Percentiles rank a stretch among this genome's conserved stretches.
Conservation (phyloP, 2,329 filamentous ascomycete genomes). For the Exophiala alcalophila region DNA sequence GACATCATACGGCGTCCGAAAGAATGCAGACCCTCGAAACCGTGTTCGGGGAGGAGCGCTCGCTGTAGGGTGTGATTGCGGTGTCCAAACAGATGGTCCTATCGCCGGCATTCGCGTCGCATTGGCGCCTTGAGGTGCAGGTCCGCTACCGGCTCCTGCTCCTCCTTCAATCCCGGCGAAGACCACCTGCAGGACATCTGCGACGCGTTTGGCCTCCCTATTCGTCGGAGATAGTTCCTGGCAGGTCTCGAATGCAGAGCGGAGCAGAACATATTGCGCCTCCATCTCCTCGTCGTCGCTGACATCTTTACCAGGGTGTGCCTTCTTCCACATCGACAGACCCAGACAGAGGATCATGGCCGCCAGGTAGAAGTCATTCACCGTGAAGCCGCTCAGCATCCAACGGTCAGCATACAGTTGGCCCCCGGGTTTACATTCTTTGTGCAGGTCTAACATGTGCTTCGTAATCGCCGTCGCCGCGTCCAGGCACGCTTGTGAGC, state of each 20-base stretch:
- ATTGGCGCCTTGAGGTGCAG: no score
- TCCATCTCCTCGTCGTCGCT: conserved; percentile 27
- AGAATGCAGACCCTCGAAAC: conserved; percentile 10
- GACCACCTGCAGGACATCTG: conserved; percentile 22
- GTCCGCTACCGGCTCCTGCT: neutral
- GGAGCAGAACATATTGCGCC: conserved; percentile 17
- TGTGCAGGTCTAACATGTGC: conserved; percentile 50
- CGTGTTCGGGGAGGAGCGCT: neutral
- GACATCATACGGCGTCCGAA: conserved; percentile 11
- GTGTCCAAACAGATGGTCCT: no score
- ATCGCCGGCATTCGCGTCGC: no score
- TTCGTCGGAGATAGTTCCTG: conserved; percentile 25
- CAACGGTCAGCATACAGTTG: conserved; percentile 53
- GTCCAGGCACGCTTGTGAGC: conserved; percentile 46
- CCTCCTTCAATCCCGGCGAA: conserved; percentile 4
- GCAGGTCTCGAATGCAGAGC: conserved; percentile 24
- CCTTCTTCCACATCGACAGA: conserved; percentile 26
- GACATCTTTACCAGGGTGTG: conserved; percentile 12
- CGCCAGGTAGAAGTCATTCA: conserved; percentile 62
- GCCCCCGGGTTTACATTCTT: conserved; percentile 54
- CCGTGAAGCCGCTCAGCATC: conserved; percentile 57
- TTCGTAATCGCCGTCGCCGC: conserved; percentile 50
- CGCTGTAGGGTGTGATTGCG: neutral
- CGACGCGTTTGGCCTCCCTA: conserved; percentile 28
- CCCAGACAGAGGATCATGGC: conserved; percentile 59